Base-by-base conservation (phyloP, 192 early-diverging fungal genomes). In the Spizellomyces sp. region DNA sequence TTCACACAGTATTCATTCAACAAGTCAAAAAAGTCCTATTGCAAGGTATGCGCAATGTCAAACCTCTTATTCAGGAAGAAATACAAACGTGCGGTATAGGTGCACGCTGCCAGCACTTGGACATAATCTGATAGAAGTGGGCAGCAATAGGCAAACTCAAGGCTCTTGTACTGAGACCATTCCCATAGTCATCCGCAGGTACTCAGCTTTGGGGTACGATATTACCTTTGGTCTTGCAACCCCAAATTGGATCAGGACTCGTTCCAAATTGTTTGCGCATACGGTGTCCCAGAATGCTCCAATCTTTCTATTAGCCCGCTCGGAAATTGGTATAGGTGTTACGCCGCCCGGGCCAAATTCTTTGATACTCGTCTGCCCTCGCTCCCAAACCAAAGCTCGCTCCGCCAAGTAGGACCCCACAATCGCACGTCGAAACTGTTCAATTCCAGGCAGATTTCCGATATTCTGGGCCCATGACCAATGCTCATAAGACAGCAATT, bases 21-120 rank as follows among this genome's bases (percentile, higher is more conserved):
- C 4, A 67, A 12, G 17, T 66, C 65, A 52, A 67, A 74, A 60
- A 74, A 67, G 2, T 66, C 64, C 66, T 68, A n/a, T n/a, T 14
- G n/a, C 45, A 5, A 55, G 6, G 12, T n/a, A 52, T 47, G n/a
- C 27, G 45, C 15, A 45, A n/a, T 66, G 42, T 66, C 17, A 36
- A 36, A 3, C 27, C 27, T 36, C 27, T 36, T 36, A 36, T 36
- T 36, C 27, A 36, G 27, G 27, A 36, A 36, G 27, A 36, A 36
- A 36, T 36, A 36, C 0, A 36, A 36, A 36, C 0, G n/a, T n/a
- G 27, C 27, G 27, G 27, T 36, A 36, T 36, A 36, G 27, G 27
- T n/a, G 27, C 27, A 36, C 27, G 27, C 27, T 36, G 27, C 27
- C 27, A 36, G 27, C 27, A 36, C 27, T 36, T 36, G 27, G 27